Evolutionary conservation across 225 moss, liverwort and hornwort species (phyloP).

Genomic region (Pleurozium schreberi): DNA sequence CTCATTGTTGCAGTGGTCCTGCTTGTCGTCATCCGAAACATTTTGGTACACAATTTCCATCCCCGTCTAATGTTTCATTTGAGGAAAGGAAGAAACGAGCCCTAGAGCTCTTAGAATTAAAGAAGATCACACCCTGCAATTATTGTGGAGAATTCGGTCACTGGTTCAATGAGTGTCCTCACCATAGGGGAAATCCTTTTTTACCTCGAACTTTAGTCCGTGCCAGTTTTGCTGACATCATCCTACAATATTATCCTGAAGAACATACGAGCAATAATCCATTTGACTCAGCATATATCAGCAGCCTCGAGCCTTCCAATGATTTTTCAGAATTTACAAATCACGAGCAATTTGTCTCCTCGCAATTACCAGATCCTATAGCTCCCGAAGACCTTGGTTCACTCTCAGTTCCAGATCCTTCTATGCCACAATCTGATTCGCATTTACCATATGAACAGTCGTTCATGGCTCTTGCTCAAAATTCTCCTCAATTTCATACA

Average conservation of each 20-base stretch:
- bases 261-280: background rate
- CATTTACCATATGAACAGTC: background rate
- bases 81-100: background rate
- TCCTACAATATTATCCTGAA: fast-evolving
- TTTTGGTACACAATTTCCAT: background rate
- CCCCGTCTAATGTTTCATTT: background rate
- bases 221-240: background rate
- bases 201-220: background rate
- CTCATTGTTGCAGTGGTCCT: background rate
- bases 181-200: fast-evolving
- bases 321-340: fast-evolving
- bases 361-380: fast-evolving
- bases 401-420: background rate
- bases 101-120: background rate
- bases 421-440: background rate
- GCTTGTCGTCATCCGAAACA: background rate
- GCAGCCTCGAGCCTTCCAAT: fast-evolving
- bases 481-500: background rate
- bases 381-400: fast-evolving
- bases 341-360: background rate
- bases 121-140: background rate
- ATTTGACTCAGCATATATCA: background rate
- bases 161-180: background rate
- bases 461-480: background rate
- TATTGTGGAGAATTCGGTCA: background rate